phyloP scores from a whole-genome alignment of 495 filamentous ascomycete species.

The Amniculicola lignicola region DNA sequence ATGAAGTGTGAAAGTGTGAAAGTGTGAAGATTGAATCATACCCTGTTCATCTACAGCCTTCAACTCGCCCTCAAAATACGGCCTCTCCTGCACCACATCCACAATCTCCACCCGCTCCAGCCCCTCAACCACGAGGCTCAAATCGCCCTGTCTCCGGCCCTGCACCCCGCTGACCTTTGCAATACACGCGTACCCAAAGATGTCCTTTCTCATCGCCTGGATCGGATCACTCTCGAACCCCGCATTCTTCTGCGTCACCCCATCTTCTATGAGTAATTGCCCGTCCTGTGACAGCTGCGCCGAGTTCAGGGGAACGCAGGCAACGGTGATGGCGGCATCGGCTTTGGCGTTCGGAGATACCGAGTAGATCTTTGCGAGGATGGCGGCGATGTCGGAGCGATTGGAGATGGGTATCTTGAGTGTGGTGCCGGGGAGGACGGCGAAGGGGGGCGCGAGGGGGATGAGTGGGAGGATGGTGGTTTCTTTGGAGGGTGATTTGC shows the following conservation, averaged over 20 bases:
- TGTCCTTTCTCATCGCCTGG: slow-evolving; percentile 62
- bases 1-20: neutral
- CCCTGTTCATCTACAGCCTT: slow-evolving; percentile 59
- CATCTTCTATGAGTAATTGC: slow-evolving; percentile 63
- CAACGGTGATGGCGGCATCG: slow-evolving; percentile 67
- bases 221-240: slow-evolving; percentile 54
- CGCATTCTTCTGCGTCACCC: slow-evolving; percentile 43
- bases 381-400: slow-evolving; percentile 76
- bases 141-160: slow-evolving; percentile 71
- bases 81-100: slow-evolving; percentile 69
- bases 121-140: slow-evolving; percentile 82
- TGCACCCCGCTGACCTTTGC: slow-evolving; percentile 83
- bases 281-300: slow-evolving; percentile 65
- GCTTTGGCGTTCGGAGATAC: slow-evolving; percentile 60
- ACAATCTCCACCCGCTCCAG: slow-evolving; percentile 71
- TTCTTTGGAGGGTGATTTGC: slow-evolving; percentile 22
- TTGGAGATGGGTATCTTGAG: slow-evolving; percentile 72
- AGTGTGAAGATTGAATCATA: too few relatives aligned
- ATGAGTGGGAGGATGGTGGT: slow-evolving; percentile 66
- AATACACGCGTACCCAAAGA: slow-evolving; percentile 73
- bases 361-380: slow-evolving; percentile 73
- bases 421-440: slow-evolving; percentile 78
- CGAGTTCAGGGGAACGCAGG: slow-evolving; percentile 76
- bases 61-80: slow-evolving; percentile 81
- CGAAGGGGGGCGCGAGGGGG: slow-evolving; percentile 66